Percentiles rank a stretch among this genome's conserved stretches.
These are phyloP conservation scores for Domatiomyces globalis DNA, from an alignment of 2,329 filamentous ascomycete genomes.

Conservation along the genomic window DNA sequence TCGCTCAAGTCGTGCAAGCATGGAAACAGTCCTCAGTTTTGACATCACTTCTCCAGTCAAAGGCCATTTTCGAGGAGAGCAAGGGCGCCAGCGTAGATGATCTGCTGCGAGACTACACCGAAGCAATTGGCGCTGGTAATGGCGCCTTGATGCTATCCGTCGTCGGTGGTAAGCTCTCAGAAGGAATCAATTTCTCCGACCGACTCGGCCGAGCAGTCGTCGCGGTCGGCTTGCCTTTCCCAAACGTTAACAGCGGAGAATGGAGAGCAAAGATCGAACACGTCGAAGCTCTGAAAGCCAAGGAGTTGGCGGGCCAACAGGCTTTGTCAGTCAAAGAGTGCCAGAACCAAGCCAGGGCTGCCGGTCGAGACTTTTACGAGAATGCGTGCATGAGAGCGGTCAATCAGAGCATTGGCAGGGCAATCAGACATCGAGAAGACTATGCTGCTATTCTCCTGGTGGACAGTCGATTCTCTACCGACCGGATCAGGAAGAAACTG, in stretches of 20 bases:
- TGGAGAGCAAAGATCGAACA: constrained; percentile 90
- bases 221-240: constrained; percentile 85
- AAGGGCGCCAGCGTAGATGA: constrained; percentile 45
- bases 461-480: constrained; percentile 63
- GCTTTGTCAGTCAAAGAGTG: constrained; percentile 1
- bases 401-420: constrained; percentile 89
- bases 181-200: constrained; percentile 97
- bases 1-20: constrained; percentile 54
- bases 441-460: constrained; percentile 82
- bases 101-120: constrained; percentile 57
- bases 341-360: constrained; percentile 26
- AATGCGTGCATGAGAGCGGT: constrained; percentile 94
- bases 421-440: constrained; percentile 74
- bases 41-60: constrained; percentile 30
- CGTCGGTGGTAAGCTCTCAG: constrained; percentile 84
- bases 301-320: background rate
- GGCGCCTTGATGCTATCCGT: constrained; percentile 80
- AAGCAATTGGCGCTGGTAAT: constrained; percentile 45
- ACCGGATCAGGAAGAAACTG: constrained; percentile 62
- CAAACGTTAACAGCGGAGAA: constrained; percentile 75
- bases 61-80: constrained; percentile 46
- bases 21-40: constrained; percentile 37
- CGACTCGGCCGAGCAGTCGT: constrained; percentile 74
- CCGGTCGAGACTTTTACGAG: constrained; percentile 71
- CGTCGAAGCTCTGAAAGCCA: constrained; percentile 42